These are phyloP conservation scores for Lophiostoma macrostomum DNA, from an alignment of 495 filamentous ascomycete genomes.

Conservation along the genomic window DNA sequence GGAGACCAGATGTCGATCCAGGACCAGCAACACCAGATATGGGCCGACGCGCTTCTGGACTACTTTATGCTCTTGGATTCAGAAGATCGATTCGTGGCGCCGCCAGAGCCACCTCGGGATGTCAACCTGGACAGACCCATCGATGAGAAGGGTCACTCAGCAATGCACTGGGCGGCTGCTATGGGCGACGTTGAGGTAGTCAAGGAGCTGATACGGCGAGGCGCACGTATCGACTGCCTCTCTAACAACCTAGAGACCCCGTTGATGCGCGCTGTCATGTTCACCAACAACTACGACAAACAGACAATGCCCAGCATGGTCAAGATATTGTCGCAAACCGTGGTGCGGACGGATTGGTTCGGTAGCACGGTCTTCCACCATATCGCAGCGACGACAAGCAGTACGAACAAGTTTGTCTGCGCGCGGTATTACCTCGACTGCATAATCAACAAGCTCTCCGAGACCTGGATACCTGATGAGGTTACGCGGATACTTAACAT, in stretches of 20 bases:
- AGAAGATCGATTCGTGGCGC: conserved; percentile 61
- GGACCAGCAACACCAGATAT: conserved; percentile 82
- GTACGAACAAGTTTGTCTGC: conserved; percentile 73
- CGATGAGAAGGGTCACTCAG: conserved; percentile 82
- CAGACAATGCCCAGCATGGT: conserved; percentile 78
- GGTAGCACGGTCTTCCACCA: conserved; percentile 89
- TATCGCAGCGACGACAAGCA: conserved; percentile 76
- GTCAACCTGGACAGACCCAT: conserved; percentile 86
- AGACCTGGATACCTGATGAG: conserved; percentile 62
- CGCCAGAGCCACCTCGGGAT: conserved; percentile 73
- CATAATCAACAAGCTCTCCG: conserved; percentile 77
- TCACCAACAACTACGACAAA: conserved; percentile 94
- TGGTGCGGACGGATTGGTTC: conserved; percentile 70
- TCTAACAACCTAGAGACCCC: conserved; percentile 87
- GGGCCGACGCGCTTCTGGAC: conserved; percentile 86
- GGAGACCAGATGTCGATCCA: conserved; percentile 58
- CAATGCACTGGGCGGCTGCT: conserved; percentile 94
- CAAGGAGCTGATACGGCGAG: conserved; percentile 72
- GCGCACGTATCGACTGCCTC: conserved; percentile 62
- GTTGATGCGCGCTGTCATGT: conserved; percentile 88
- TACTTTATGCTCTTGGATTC: conserved; percentile 85
- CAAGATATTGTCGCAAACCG: conserved; percentile 70
- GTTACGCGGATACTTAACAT: conserved; percentile 66
- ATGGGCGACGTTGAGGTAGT: conserved; percentile 96
- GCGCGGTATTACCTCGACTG: conserved; percentile 90